Conservation (phyloP, 2,329 filamentous ascomycete genomes). For the Pochonia chlamydosporia region DNA sequence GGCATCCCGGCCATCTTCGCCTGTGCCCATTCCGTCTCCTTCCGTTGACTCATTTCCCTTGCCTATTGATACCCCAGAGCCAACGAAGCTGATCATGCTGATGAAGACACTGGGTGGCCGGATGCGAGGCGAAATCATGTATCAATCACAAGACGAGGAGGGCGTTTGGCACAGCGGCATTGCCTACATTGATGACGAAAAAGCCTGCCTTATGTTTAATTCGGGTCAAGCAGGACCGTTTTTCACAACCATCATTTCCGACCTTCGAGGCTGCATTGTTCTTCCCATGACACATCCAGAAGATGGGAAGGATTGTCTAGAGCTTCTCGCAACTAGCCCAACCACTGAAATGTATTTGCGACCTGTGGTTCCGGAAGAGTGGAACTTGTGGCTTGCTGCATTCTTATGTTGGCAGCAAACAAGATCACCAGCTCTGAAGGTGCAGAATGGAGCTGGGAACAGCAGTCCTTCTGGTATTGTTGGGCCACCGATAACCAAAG, state of each 20-base stretch:
- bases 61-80: constrained; percentile 59
- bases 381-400: constrained; percentile 75
- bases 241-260: constrained; percentile 62
- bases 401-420: constrained; percentile 78
- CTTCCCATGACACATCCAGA: constrained; percentile 46
- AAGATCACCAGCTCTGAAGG: constrained; percentile 51
- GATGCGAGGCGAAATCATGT: constrained; percentile 75
- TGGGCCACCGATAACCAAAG: constrained; percentile 38
- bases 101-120: constrained; percentile 74
- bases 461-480: constrained; percentile 26
- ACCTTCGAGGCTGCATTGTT: constrained; percentile 69
- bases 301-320: constrained; percentile 42
- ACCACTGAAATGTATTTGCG: constrained; percentile 58
- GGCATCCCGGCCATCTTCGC: constrained; percentile 53
- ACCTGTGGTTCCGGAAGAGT: constrained; percentile 58
- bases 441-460: constrained; percentile 35
- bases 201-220: constrained; percentile 69
- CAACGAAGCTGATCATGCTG: constrained; percentile 64
- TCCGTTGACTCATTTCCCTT: constrained; percentile 55
- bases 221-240: constrained; percentile 60
- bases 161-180: constrained; percentile 65
- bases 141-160: constrained; percentile 50
- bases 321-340: constrained; percentile 47
- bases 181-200: constrained; percentile 72
- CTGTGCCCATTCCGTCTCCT: constrained; percentile 46